Conservation (phyloP, 108 stramenopile species). For the Mayamaea pseudoterrestris region DNA sequence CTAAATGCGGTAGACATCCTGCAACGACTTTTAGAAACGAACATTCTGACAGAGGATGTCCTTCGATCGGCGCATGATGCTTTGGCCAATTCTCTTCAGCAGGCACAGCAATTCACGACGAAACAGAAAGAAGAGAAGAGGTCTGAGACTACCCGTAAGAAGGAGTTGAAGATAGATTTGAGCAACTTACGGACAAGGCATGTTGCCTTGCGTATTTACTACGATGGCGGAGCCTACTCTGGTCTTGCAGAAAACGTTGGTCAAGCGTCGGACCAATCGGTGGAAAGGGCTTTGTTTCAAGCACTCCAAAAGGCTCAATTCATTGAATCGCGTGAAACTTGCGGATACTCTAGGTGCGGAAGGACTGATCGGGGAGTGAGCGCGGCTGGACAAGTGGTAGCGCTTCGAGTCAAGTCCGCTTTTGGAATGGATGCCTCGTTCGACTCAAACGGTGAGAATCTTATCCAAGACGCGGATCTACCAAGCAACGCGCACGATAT, state of each 20-base stretch:
- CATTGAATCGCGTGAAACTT: constrained; percentile 34
- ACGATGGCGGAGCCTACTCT: constrained; percentile 74
- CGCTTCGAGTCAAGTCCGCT: constrained; percentile 69
- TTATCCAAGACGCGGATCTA: constrained; percentile 33
- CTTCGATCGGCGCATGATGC: background rate
- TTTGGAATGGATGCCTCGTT: constrained; percentile 34
- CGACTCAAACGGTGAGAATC: constrained; percentile 13
- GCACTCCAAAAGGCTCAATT: constrained; percentile 69
- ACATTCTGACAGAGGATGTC: background rate
- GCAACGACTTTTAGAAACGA: background rate
- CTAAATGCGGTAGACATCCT: background rate
- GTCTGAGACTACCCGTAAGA: background rate
- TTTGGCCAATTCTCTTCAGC: background rate
- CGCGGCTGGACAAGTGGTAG: constrained; percentile 91
- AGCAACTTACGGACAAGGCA: constrained; percentile 44
- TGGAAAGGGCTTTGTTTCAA: constrained; percentile 76
- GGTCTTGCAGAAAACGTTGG: constrained; percentile 82
- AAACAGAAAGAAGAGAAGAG: background rate
- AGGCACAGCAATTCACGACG: background rate
- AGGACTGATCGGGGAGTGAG: constrained; percentile 93
- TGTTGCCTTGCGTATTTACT: constrained; percentile 78
- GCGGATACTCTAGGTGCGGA: constrained; percentile 88
- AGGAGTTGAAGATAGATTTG: background rate
- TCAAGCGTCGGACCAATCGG: constrained; percentile 51
- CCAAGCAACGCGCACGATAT: constrained; percentile 50